Evolutionary conservation across 2,329 filamentous ascomycete genomes (phyloP), one percentile per base, ranked within the genome.

Genomic region (Exophiala calicioides): DNA sequence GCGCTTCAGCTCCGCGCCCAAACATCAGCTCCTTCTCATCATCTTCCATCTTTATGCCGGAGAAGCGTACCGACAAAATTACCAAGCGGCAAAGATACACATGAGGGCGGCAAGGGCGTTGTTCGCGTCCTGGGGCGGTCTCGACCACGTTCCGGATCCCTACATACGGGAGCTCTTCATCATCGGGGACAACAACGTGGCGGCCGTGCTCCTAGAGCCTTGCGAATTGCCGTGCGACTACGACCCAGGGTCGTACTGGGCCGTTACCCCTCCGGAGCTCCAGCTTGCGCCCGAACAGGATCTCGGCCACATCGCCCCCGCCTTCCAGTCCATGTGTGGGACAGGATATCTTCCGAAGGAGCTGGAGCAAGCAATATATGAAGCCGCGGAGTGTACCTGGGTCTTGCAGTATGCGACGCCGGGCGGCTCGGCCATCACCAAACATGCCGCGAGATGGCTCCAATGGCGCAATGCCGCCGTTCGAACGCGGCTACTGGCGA

Each of bases 31-130:
- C 13, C 46, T 57, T 12, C 15, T 57, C 13, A 52, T 55, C 33
- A 53, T 57, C 31, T 57, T 57, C 33, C 54, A 57, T 23, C 45
- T 57, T 7, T 57, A 50, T 30, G 54, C 54, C 1, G 52, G 47
- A n/a, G 54, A 57, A 35, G 54, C 51, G 10, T 57, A 57, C 32
- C 44, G 54, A 26, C 52, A 57, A 31, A 57, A 57, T 24, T 50
- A 46, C 23, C 34, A 42, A 30, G 54, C 54, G 4, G 54, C 54
- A 9, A 52, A 49, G 31, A 52, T 57, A 26, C 54, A 57, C 41
- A 55, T 57, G 54, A 33, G 40, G 24, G 54, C 51, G n/a, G 54
- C 54, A 16, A 52, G 52, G 20, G 43, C 40, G 16, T 24, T 57
- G 7, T 52, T 57, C 30, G 46, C 44, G 19, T 50, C 49, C 3